Evolutionary conservation across 805 yeast genomes (phyloP).

Genomic region (Scheffersomyces amazonensis): DNA sequence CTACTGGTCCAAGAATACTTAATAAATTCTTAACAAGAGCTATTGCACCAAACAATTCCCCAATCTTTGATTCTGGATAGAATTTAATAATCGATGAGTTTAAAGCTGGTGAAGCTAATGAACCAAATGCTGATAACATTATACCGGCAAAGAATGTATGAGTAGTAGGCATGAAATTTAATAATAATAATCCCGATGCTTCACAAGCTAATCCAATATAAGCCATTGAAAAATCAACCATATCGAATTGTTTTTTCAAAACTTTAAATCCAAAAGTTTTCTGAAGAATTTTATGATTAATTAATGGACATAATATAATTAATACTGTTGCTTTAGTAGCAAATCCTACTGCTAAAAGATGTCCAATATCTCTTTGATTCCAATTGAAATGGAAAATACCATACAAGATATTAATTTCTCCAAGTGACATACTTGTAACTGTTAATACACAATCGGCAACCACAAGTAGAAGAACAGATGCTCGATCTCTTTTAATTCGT

Average conservation of each 20-base stretch:
- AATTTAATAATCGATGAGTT: slow-evolving; percentile 62
- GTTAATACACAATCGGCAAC: slow-evolving; percentile 39
- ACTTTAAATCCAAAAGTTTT: slow-evolving; percentile 25
- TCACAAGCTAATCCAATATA: slow-evolving; percentile 38
- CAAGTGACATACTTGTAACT: slow-evolving; percentile 31
- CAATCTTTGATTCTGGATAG: slow-evolving; percentile 55
- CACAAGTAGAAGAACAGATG: slow-evolving; percentile 48
- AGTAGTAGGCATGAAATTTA: slow-evolving; percentile 28
- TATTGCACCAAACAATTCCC: slow-evolving; percentile 72
- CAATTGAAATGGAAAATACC: slow-evolving; percentile 53
- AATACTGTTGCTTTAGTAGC: slow-evolving; percentile 47
- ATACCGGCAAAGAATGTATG: slow-evolving; percentile 29
- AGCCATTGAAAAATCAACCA: slow-evolving; percentile 43
- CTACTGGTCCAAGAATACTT: slow-evolving; percentile 47
- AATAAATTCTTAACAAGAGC: slow-evolving; percentile 55
- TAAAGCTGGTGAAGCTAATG: slow-evolving; percentile 54
- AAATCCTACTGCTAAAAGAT: slow-evolving; percentile 51
- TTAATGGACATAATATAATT: slow-evolving; percentile 50
- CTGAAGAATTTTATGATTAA: slow-evolving; percentile 35
- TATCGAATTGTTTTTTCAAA: slow-evolving; percentile 47
- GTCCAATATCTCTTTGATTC: slow-evolving; percentile 54
- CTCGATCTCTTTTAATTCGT: slow-evolving; percentile 18
- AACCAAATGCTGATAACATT: slow-evolving; percentile 44
- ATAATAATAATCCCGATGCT: slow-evolving; percentile 30
- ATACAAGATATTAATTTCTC: slow-evolving; percentile 46